Evolutionary conservation across 2,329 filamentous ascomycete genomes (phyloP).

Genomic region (Colletotrichum truncatum): DNA sequence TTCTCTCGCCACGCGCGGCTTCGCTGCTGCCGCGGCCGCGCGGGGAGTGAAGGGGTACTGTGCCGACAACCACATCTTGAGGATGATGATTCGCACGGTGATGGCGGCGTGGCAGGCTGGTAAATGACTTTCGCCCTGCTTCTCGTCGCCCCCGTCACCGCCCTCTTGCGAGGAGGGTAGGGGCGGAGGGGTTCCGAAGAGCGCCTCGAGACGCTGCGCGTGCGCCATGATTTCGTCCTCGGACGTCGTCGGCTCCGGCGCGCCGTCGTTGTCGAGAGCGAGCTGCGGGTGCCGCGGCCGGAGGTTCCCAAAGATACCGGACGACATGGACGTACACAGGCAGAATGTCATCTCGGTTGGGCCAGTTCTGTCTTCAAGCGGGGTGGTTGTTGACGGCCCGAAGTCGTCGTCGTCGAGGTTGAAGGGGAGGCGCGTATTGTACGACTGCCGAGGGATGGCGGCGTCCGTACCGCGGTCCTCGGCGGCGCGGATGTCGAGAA

Average conservation of each 20-base stretch:
- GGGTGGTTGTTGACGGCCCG: conserved; percentile 45
- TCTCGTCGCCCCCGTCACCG: not conserved
- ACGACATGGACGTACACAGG: conserved; percentile 50
- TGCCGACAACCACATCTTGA: conserved; percentile 56
- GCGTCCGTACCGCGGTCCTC: conserved; percentile 62
- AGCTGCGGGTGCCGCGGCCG: conserved; percentile 46
- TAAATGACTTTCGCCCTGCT: conserved; percentile 34
- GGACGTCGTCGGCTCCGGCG: conserved; percentile 31
- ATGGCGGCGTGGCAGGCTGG: conserved; percentile 48
- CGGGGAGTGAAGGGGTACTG: conserved; percentile 54
- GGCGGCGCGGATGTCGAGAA: conserved; percentile 65
- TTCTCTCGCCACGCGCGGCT: conserved; percentile 46
- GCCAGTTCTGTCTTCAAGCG: conserved; percentile 44
- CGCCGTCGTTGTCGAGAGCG: conserved; percentile 12
- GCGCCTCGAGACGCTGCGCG: conserved; percentile 48
- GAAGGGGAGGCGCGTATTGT: conserved; percentile 57
- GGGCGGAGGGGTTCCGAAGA: conserved; percentile 48
- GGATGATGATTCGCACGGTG: conserved; percentile 51
- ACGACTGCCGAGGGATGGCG: conserved; percentile 50
- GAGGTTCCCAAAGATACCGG: conserved; percentile 45
- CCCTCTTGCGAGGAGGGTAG: conserved; percentile 29
- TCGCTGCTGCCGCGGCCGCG: conserved; percentile 33
- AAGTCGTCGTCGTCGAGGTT: conserved; percentile 65
- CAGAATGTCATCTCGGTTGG: conserved; percentile 52
- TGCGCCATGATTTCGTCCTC: conserved; percentile 51